A percentile compares a stretch with the other conserved stretches of the same genome.
phyloP scores from a whole-genome alignment of 1,139 yeast genomes.

The Candida pseudocylindracea region DNA sequence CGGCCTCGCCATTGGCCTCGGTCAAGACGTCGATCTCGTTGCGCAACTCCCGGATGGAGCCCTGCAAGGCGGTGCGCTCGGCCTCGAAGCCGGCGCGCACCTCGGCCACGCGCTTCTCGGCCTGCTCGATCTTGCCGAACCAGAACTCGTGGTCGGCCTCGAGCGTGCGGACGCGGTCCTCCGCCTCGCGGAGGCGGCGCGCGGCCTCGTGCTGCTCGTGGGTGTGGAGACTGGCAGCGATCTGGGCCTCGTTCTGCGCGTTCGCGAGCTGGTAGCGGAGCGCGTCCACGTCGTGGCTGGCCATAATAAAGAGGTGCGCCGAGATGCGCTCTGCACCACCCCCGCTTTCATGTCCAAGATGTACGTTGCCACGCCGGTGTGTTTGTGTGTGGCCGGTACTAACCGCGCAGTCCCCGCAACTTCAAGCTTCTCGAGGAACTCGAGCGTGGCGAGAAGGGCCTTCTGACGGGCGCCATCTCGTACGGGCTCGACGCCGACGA shows the following conservation, averaged over 20 bases:
- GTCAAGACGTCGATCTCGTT: not conserved
- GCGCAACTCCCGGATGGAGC: not conserved
- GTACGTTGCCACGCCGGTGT: not conserved
- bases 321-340: not conserved
- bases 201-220: conserved; percentile 1
- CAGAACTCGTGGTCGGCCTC: not conserved
- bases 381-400: conserved; percentile 4
- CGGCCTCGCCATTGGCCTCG: not conserved
- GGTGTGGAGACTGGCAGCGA: conserved; percentile 5
- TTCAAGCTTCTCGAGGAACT: conserved; percentile 86
- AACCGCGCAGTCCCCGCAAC: conserved; percentile 51
- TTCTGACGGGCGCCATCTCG: conserved; percentile 92
- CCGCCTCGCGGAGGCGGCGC: not conserved
- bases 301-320: not conserved
- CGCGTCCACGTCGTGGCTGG: not conserved
- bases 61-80: conserved; percentile 6
- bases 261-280: conserved; percentile 1
- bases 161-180: not conserved
- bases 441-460: conserved; percentile 95
- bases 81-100: conserved; percentile 11
- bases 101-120: conserved; percentile 7
- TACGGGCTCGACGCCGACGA: conserved; percentile 78
- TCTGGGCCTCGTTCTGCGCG: conserved; percentile 5
- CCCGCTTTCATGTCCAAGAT: conserved; percentile 1
- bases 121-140: conserved; percentile 8